Base-by-base conservation (phyloP, 306 rosid genomes). In the Cyclanthera cordifolia region DNA sequence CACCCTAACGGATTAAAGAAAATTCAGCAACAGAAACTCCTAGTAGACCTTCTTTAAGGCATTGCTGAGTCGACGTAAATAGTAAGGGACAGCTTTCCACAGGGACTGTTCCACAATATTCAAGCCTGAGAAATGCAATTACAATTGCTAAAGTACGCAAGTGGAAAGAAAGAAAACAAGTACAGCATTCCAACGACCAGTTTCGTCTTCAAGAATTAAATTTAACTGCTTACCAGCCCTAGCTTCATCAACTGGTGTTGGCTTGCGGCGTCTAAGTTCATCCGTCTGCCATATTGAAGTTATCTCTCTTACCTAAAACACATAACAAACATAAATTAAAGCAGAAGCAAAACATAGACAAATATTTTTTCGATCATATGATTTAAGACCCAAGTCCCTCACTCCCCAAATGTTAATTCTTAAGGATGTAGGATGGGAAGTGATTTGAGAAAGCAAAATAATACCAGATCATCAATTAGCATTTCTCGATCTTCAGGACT, bases 221-320 rank as follows among this genome's bases (percentile, higher is more conserved):
- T 72, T 28, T n/a, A 57, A 75, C 17, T 27, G 30, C 70, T 72
- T 80, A 88, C 97, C 97, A 67, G 97, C 91, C 77, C 91, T 86
- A 59, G 97, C 97, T 85, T 91, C 97, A 81, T 91, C 97, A 61
- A 88, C 97, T 17, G 97, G 95, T 34, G 97, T 88, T 68, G 97
- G 97, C 72, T 77, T 85, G 47, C 86, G 89, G 73, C 97, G 95
- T 82, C 97, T 82, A 52, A 88, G 91, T 79, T 91, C 97, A 72
- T 91, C 97, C 68, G 97, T 91, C 80, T 91, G 97, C 97, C 97
- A 91, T 77, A 91, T 88, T 67, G 97, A 85, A 77, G 95, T 91
- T 72, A 91, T 86, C 84, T 91, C 97, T 75, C 97, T 85, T 74
- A 91, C 95, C 97, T 91, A 56, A 72, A 85, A 80, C 50, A 23